A percentile compares a stretch with the other conserved stretches of the same genome.
These are phyloP conservation scores for Chytriomyces sp. DNA, from an alignment of 192 early-diverging fungal species.

Conservation along the genomic window DNA sequence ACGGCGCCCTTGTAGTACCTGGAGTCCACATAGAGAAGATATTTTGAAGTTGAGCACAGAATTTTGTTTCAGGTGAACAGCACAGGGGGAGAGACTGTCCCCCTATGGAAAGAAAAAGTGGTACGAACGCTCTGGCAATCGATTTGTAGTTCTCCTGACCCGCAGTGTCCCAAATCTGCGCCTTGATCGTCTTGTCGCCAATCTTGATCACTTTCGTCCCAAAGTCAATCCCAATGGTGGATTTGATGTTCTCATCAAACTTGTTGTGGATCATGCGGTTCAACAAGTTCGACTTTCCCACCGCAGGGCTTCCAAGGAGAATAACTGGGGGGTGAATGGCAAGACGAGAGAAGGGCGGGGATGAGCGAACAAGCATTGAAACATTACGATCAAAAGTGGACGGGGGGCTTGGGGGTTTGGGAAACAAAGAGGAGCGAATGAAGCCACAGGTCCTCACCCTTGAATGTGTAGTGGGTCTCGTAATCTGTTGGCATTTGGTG, in stretches of 20 bases:
- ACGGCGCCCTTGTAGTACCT: slow-evolving; percentile 69
- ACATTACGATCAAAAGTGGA: no score
- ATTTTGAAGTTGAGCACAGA: background rate
- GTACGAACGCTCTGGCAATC: slow-evolving; percentile 61
- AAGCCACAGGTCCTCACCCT: background rate
- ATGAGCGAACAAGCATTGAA: background rate
- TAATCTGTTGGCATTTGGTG: background rate
- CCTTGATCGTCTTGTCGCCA: slow-evolving; percentile 96
- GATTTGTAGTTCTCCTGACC: slow-evolving; percentile 69
- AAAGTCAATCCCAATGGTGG: slow-evolving; percentile 99
- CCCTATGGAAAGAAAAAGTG: background rate
- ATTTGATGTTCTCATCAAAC: slow-evolving; percentile 97
- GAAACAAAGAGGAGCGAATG: no score
- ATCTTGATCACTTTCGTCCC: slow-evolving; percentile 94
- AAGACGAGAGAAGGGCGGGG: no score
- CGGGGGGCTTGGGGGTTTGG: no score
- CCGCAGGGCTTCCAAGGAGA: slow-evolving; percentile 86
- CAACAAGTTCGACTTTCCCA: slow-evolving; percentile 98
- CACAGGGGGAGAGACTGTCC: background rate
- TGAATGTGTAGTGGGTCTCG: slow-evolving; percentile 4
- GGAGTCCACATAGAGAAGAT: background rate
- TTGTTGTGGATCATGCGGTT: slow-evolving; percentile 96
- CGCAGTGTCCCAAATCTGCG: slow-evolving; percentile 99
- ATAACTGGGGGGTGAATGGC: slow-evolving; percentile 54
- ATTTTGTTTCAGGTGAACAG: background rate